Conservation (phyloP, 371 early-diverging fungal genomes). For the Mucor irregularis region DNA sequence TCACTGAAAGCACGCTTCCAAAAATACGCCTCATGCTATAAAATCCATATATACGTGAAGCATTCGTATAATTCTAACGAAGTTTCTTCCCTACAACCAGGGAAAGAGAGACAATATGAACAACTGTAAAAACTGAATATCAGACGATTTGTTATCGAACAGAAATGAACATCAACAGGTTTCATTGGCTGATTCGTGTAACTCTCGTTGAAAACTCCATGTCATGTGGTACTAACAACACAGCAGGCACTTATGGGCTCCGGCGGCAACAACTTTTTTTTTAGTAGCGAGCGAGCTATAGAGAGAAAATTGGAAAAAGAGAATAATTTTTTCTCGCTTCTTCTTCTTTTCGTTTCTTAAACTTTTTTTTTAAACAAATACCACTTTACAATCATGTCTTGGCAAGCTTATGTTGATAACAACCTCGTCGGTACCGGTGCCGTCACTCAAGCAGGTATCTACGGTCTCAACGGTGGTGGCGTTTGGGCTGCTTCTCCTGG, state of each 20-base stretch:
- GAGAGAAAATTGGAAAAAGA: too few species aligned
- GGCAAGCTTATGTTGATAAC: conserved; percentile 87
- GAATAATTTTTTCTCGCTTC: background rate
- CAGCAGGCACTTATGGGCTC: background rate
- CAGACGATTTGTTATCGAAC: too few species aligned
- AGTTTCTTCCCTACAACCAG: too few species aligned
- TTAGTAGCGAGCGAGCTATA: background rate
- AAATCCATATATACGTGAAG: too few species aligned
- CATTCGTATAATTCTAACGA: too few species aligned
- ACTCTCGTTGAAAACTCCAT: background rate
- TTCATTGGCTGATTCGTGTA: background rate
- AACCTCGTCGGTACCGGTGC: conserved; percentile 80
- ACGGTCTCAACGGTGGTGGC: conserved; percentile 66
- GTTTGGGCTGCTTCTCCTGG: conserved; percentile 77
- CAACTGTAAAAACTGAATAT: background rate
- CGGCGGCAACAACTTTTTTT: background rate
- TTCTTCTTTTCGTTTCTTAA: conserved; percentile 6
- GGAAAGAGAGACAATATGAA: too few species aligned
- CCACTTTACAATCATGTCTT: conserved; percentile 70
- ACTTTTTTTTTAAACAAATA: background rate
- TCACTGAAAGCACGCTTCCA: too few species aligned
- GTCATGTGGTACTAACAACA: background rate
- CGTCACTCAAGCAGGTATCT: conserved; percentile 76
- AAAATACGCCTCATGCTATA: too few species aligned
- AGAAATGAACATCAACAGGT: background rate